These are phyloP conservation scores for Aspergillus coremiiformis DNA, from an alignment of 495 filamentous ascomycete species.

Conservation along the genomic window DNA sequence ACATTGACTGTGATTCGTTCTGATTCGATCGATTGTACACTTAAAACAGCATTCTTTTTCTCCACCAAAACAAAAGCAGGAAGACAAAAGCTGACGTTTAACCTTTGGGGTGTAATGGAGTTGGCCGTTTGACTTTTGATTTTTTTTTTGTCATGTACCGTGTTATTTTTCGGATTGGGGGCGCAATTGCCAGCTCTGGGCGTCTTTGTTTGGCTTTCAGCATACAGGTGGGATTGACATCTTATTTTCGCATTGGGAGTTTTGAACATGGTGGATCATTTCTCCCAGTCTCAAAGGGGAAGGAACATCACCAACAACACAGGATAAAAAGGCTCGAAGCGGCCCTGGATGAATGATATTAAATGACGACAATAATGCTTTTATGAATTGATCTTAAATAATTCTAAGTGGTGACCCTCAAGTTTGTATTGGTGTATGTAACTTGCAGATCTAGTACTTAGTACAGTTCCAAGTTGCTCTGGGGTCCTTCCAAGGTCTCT, in stretches of 20 bases:
- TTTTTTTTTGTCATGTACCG: background rate
- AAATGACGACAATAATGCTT: conserved; percentile 2
- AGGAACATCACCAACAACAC: background rate
- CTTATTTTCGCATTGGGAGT: background rate
- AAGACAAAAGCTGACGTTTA: conserved; percentile 9
- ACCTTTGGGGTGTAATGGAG: conserved; percentile 9
- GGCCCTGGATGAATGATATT: background rate
- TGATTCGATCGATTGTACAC: conserved; percentile 1
- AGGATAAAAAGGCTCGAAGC: background rate
- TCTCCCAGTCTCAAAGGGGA: background rate
- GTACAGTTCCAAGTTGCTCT: too few relatives aligned
- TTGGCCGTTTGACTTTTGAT: conserved; percentile 10
- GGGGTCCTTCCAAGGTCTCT: too few relatives aligned
- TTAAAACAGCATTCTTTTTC: background rate
- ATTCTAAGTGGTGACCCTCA: background rate
- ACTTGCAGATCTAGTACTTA: background rate
- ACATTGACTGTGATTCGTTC: conserved; percentile 8
- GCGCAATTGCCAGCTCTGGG: background rate
- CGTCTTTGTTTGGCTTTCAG: background rate
- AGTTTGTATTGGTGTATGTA: too few relatives aligned
- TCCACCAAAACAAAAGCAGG: conserved; percentile 11
- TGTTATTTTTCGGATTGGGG: background rate
- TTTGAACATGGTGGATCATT: background rate
- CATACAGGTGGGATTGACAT: background rate
- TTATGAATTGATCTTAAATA: background rate